phyloP scores from a whole-genome alignment of 495 filamentous ascomycete species.

The Aspergillus coremiiformis region DNA sequence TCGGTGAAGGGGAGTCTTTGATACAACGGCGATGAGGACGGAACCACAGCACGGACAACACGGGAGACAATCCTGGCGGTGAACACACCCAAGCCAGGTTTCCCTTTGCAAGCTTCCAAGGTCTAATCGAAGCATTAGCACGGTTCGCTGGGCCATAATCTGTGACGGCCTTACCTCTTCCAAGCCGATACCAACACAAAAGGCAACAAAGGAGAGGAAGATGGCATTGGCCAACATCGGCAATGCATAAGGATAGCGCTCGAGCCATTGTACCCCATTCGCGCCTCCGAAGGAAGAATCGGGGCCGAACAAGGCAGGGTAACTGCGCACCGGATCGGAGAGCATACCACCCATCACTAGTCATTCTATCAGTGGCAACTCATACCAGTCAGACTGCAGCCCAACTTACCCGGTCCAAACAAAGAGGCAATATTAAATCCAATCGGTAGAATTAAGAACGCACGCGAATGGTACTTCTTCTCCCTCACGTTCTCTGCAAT shows the following conservation, averaged over 20 bases:
- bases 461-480: conserved; percentile 59
- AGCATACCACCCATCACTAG: conserved; percentile 61
- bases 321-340: conserved; percentile 64
- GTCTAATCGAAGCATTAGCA: conserved; percentile 20
- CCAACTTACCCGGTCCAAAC: conserved; percentile 54
- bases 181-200: conserved; percentile 54
- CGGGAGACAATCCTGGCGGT: conserved; percentile 27
- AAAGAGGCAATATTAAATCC: conserved; percentile 74
- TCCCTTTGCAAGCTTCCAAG: conserved; percentile 37
- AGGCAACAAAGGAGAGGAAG: conserved; percentile 51
- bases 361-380: conserved; percentile 8
- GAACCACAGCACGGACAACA: conserved; percentile 19
- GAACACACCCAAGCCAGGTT: conserved; percentile 34
- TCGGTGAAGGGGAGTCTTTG: conserved; percentile 31
- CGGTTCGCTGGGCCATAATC: background rate
- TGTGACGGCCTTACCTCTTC: conserved; percentile 58
- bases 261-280: conserved; percentile 55
- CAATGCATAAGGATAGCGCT: conserved; percentile 62
- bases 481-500: conserved; percentile 73
- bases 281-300: conserved; percentile 44
- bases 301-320: conserved; percentile 58
- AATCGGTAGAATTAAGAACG: conserved; percentile 64
- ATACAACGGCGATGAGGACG: conserved; percentile 33
- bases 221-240: conserved; percentile 67
- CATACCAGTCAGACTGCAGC: background rate